Evolutionary conservation across 306 rosid species (phyloP).

Genomic region (Senna siamea): DNA sequence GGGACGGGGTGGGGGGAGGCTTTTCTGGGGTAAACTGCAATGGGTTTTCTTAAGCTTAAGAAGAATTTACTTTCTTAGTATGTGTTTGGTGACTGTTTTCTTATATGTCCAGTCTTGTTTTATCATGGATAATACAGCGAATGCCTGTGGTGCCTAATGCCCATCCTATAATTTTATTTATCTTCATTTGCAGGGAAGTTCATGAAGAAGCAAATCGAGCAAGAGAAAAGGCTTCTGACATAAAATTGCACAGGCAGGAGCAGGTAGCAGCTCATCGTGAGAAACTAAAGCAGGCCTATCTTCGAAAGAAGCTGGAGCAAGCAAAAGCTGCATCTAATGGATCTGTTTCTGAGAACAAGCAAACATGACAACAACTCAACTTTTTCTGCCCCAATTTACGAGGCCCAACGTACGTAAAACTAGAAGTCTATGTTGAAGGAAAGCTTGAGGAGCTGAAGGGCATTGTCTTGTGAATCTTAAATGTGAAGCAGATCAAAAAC

Average conservation of each 20-base stretch:
- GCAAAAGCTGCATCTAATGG: constrained; percentile 66
- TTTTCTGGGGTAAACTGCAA: background rate
- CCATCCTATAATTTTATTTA: constrained; percentile 15
- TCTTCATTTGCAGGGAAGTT: constrained; percentile 73
- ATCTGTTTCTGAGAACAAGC: constrained; percentile 44
- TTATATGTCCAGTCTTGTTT: too few species aligned
- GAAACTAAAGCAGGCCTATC: constrained; percentile 82
- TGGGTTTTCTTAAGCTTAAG: background rate
- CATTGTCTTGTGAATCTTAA: background rate
- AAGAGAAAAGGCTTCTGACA: constrained; percentile 79
- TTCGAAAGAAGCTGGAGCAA: constrained; percentile 81
- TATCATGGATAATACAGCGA: background rate
- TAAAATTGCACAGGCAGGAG: constrained; percentile 75
- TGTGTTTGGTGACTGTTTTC: background rate
- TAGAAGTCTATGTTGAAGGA: background rate
- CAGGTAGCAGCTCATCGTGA: constrained; percentile 73
- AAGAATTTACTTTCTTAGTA: background rate
- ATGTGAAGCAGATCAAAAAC: constrained; percentile 4
- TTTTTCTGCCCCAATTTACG: constrained; percentile 11
- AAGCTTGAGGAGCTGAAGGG: background rate
- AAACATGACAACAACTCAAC: constrained; percentile 25
- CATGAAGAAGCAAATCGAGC: constrained; percentile 89
- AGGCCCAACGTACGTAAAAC: constrained; percentile 7
- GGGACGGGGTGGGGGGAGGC: background rate
- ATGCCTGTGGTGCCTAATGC: background rate